phyloP scores from a whole-genome alignment of 257 asterid species.

The Solanum habrochaites region DNA sequence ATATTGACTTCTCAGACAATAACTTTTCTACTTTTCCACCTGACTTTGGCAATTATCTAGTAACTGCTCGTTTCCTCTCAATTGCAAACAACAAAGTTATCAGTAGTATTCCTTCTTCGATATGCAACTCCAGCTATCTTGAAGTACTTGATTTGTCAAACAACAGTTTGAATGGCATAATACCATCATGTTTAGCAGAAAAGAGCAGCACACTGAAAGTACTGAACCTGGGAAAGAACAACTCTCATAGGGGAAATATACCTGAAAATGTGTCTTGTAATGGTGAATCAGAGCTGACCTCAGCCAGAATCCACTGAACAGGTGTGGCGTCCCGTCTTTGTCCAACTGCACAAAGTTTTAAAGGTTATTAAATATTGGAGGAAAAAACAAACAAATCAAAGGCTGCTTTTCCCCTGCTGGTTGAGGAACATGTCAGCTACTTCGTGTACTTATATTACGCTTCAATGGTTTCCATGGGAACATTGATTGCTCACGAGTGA shows the following conservation, averaged over 20 bases:
- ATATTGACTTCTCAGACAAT: slow-evolving; percentile 18
- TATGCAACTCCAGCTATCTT: slow-evolving; percentile 35
- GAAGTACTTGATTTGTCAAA: slow-evolving; percentile 41
- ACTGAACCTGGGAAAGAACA: slow-evolving; percentile 35
- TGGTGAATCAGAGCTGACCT: slow-evolving; percentile 29
- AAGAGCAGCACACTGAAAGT: slow-evolving; percentile 6
- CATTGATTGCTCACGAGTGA: slow-evolving; percentile 7
- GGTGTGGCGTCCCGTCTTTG: slow-evolving; percentile 37
- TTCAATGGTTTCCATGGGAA: slow-evolving; percentile 43
- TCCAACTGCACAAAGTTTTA: slow-evolving; percentile 23
- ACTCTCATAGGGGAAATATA: slow-evolving; percentile 31
- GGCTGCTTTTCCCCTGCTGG: slow-evolving; percentile 15
- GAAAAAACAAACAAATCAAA: slow-evolving; percentile 20
- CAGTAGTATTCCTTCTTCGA: slow-evolving; percentile 40
- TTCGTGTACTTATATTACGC: slow-evolving; percentile 44
- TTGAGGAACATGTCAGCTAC: slow-evolving; percentile 12
- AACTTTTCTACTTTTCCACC: slow-evolving; percentile 8
- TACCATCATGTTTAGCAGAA: slow-evolving; percentile 35
- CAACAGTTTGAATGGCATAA: slow-evolving; percentile 24
- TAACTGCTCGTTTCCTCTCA: slow-evolving; percentile 18
- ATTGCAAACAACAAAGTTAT: slow-evolving; percentile 27
- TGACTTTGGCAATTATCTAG: slow-evolving; percentile 7
- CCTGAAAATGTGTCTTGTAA: slow-evolving; percentile 17
- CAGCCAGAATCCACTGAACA: slow-evolving; percentile 19
- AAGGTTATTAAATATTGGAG: slow-evolving; percentile 29